Evolutionary conservation across 2,329 filamentous ascomycete genomes (phyloP).

Genomic region (Aspergillus ibericus): DNA sequence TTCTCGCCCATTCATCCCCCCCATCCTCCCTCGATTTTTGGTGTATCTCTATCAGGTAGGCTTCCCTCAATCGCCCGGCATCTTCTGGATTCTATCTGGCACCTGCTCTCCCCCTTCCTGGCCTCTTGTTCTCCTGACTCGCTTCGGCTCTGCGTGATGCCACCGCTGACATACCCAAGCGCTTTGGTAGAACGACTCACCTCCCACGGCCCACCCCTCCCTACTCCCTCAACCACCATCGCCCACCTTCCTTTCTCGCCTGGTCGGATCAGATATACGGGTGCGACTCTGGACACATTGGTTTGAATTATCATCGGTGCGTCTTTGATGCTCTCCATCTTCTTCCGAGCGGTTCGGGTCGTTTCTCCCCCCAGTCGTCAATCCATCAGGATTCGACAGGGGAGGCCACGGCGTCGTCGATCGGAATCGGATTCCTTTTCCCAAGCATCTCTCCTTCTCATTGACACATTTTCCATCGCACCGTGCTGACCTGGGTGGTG

Average conservation of each 20-base stretch:
- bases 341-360: conserved; percentile 35
- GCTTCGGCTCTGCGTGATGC: conserved; percentile 31
- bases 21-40: conserved; percentile 6
- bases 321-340: conserved; percentile 34
- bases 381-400: conserved; percentile 32
- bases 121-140: conserved; percentile 16
- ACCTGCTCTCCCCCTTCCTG: neutral
- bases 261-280: conserved; percentile 20
- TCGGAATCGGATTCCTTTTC: conserved; percentile 16
- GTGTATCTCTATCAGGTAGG: conserved; percentile 10
- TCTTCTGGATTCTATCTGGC: neutral
- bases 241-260: conserved; percentile 20
- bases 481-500: conserved; percentile 28
- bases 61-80: conserved; percentile 9
- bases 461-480: conserved; percentile 14
- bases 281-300: conserved; percentile 34
- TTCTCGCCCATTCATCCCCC: conserved; percentile 8
- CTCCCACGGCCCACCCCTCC: conserved; percentile 23
- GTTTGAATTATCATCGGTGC: conserved; percentile 33
- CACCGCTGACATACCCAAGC: conserved; percentile 43
- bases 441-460: conserved; percentile 19
- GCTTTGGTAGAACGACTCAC: conserved; percentile 37
- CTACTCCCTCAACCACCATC: conserved; percentile 24
- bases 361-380: conserved; percentile 29
- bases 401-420: conserved; percentile 17